Base-by-base conservation (phyloP, 345 rosid genomes). In the Hibiscus tridactylites region DNA sequence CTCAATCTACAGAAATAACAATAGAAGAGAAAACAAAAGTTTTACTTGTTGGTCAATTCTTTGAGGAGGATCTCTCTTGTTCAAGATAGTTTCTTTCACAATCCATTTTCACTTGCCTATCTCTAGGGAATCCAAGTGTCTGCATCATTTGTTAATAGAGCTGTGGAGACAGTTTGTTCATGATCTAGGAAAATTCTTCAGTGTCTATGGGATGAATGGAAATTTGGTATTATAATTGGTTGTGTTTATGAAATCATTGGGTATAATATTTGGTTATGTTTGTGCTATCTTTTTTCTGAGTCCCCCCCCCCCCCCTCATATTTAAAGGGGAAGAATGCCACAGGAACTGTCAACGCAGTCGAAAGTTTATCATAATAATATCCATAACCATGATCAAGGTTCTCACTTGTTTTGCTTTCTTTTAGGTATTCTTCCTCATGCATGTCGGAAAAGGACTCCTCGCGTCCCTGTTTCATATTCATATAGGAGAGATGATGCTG, bases 371-470 rank as follows among this genome's bases (percentile, higher is more conserved):
- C 67, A 47, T 37, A 75, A 35, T 72, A 11, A 31, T 44, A 61
- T 11, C 33, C 58, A 33, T 28, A 28, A 21, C 24, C 42, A 37
- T 31, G 26, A 52, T 29, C 6, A 19, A 59, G 12, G 33, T 57
- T n/a, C 60, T 26, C 42, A 39, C 59, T 26, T 62, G 52, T 80
- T 67, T 47, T 57, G 33, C 59, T 76, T 74, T 72, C 59, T 77
- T 73, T 71, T 78, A 96, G 99, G 87, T 76, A 81, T 70, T 71
- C 90, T 80, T 72, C 92, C 88, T 71, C 94, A 80, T 88, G 91
- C 87, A 70, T 92, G 90, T 67, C 87, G 96, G 74, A 96, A 89
- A 84, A 90, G 99, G 83, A 96, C 99, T 35, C 99, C 98, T 76
- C 94, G 98, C 15, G 17, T 92, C 58, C 96, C 97, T 70, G 89